These are phyloP conservation scores for Oxyria digyna DNA, from an alignment of 148 eudicot genomes.

Conservation along the genomic window DNA sequence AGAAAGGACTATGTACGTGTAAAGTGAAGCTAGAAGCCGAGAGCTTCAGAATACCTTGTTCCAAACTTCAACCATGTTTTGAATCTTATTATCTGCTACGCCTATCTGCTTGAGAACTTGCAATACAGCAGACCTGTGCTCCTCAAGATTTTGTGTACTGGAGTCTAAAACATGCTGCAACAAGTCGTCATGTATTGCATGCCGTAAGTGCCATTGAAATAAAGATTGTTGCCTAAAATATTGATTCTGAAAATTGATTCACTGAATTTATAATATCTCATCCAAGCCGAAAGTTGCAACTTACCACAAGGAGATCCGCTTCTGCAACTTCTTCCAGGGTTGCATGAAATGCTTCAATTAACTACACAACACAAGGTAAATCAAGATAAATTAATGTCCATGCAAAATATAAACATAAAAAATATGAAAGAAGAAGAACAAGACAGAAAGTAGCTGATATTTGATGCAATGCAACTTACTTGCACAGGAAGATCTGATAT, in stretches of 20 bases:
- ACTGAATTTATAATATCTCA: neutral
- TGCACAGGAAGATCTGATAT: slow-evolving; percentile 95
- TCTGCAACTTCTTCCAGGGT: slow-evolving; percentile 96
- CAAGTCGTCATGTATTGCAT: neutral
- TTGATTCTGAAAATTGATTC: neutral
- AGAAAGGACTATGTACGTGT: neutral
- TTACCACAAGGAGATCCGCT: slow-evolving; percentile 95
- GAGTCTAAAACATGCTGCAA: slow-evolving; percentile 91
- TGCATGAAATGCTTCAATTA: slow-evolving; percentile 95
- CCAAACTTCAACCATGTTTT: slow-evolving; percentile 93
- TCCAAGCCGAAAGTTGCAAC: neutral
- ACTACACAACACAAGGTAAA: slow-evolving; percentile 23
- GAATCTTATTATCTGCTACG: slow-evolving; percentile 71
- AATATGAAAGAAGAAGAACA: too few relatives aligned
- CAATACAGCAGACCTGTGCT: slow-evolving; percentile 67
- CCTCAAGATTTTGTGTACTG: slow-evolving; percentile 62
- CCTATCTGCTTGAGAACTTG: slow-evolving; percentile 83
- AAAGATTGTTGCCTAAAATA: neutral
- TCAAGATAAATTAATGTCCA: neutral
- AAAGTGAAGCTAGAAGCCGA: neutral
- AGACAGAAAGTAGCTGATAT: neutral
- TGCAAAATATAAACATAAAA: neutral
- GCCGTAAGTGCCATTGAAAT: neutral
- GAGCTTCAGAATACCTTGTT: slow-evolving; percentile 49
- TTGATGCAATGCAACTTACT: slow-evolving; percentile 24